Evolutionary conservation across 768 basidiomycete species (phyloP).

Genomic region (Rhizopogon vinicolor): DNA sequence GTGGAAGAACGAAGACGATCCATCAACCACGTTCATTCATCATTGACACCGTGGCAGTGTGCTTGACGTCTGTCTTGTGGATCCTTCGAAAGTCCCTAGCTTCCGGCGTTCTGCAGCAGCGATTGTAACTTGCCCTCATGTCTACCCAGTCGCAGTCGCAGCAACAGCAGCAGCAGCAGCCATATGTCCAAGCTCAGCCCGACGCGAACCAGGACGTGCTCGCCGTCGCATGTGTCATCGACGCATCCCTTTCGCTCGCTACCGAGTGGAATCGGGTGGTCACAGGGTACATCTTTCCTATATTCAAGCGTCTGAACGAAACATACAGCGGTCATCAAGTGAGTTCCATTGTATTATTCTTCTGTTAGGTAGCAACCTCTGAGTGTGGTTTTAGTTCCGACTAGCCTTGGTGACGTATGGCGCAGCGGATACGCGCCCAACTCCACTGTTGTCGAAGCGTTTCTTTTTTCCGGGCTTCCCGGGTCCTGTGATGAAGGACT

Average conservation of each 20-base stretch:
- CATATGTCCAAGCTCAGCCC: neutral
- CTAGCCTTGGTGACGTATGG: conserved; percentile 63
- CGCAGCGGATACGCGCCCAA: conserved; percentile 48
- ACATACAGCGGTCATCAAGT: conserved; percentile 35
- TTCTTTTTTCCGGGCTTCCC: conserved; percentile 46
- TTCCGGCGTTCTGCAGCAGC: neutral
- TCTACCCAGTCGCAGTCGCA: neutral
- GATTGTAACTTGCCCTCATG: neutral
- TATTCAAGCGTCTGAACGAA: conserved; percentile 50
- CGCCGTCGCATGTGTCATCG: conserved; percentile 56
- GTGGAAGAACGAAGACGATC: neutral
- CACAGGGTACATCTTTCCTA: conserved; percentile 42
- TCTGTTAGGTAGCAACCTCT: neutral
- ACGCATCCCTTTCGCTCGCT: conserved; percentile 52
- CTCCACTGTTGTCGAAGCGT: conserved; percentile 50
- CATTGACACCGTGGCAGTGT: neutral
- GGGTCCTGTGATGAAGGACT: conserved; percentile 34
- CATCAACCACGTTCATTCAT: neutral
- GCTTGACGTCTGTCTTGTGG: neutral
- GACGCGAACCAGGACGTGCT: conserved; percentile 25
- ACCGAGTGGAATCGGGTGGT: conserved; percentile 48
- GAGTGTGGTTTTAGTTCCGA: conserved; percentile 24
- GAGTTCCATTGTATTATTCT: conserved; percentile 2
- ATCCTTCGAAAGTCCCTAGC: neutral
- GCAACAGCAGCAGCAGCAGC: neutral